Conservation (phyloP, 495 filamentous ascomycete species). For the Patellaria atrata region DNA sequence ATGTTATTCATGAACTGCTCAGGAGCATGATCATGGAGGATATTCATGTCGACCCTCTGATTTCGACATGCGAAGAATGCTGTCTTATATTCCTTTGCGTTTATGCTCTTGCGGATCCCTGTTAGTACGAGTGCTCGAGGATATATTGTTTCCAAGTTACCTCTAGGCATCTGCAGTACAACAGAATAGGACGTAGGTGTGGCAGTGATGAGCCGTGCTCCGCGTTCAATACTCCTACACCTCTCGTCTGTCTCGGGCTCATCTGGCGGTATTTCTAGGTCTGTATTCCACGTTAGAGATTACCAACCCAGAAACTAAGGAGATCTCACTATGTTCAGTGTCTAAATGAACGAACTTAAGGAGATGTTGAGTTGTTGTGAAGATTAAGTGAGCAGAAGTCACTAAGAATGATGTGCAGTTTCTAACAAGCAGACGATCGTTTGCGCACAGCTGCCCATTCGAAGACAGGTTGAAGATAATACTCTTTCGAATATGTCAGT, state of each 20-base stretch:
- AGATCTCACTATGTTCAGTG: constrained; percentile 43
- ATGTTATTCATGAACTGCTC: constrained; percentile 68
- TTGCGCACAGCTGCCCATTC: constrained; percentile 64
- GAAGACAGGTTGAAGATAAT: constrained; percentile 51
- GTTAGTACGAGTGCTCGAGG: constrained; percentile 84
- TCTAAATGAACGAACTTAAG: constrained; percentile 85
- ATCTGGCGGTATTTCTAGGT: constrained; percentile 69
- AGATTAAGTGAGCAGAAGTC: constrained; percentile 71
- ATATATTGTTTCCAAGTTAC: constrained; percentile 90
- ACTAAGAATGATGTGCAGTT: constrained; percentile 85
- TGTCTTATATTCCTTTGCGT: constrained; percentile 59
- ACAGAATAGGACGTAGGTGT: constrained; percentile 76
- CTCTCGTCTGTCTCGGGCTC: constrained; percentile 85
- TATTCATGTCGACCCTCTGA: constrained; percentile 95
- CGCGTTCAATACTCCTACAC: constrained; percentile 84
- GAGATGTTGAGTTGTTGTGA: constrained; percentile 80
- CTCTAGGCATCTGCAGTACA: constrained; percentile 82
- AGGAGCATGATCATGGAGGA: constrained; percentile 84
- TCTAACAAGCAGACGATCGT: constrained; percentile 53
- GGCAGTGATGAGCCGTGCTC: constrained; percentile 70
- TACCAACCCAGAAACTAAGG: background rate
- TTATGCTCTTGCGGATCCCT: constrained; percentile 68
- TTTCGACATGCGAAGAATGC: constrained; percentile 80
- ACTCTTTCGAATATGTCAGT: constrained; percentile 3
- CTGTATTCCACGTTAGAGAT: constrained; percentile 24